Percentiles rank a stretch among this genome's conserved stretches.
These are phyloP conservation scores for barrel medic (Medicago truncatula) DNA, from an alignment of 306 rosid species.

Conservation along the genomic window DNA sequence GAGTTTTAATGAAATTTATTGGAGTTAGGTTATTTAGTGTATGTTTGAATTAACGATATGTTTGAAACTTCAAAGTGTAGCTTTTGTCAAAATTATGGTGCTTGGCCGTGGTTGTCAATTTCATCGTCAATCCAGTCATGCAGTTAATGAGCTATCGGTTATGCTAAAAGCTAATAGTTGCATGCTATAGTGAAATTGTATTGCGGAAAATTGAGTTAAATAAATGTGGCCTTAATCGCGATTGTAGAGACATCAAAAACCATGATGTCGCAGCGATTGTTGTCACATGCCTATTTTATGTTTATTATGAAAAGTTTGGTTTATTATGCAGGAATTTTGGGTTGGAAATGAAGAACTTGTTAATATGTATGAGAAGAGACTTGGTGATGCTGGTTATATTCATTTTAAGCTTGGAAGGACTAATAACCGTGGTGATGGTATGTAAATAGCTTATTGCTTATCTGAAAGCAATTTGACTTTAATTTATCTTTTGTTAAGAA, in stretches of 20 bases:
- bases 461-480: too few relatives aligned
- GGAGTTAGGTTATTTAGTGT: not conserved
- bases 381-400: slow-evolving; percentile 74
- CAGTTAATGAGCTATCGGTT: too few relatives aligned
- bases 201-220: not conserved
- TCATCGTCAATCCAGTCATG: too few relatives aligned
- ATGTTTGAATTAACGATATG: too few relatives aligned
- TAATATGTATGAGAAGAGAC: slow-evolving; percentile 70
- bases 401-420: slow-evolving; percentile 83
- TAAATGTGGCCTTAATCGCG: not conserved
- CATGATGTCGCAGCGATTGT: not conserved
- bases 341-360: slow-evolving; percentile 81
- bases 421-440: slow-evolving; percentile 96
- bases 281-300: not conserved
- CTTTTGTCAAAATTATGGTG: too few relatives aligned
- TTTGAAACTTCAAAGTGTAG: too few relatives aligned
- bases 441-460: too few relatives aligned
- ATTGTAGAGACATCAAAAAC: not conserved
- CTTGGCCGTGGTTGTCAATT: too few relatives aligned
- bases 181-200: not conserved
- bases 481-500: too few relatives aligned
- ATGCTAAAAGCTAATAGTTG: not conserved
- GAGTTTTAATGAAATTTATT: slow-evolving; percentile 17
- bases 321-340: slow-evolving; percentile 70
- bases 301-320: not conserved